Conservation (phyloP, 2,329 filamentous ascomycete species). For the Penicillium sp. region DNA sequence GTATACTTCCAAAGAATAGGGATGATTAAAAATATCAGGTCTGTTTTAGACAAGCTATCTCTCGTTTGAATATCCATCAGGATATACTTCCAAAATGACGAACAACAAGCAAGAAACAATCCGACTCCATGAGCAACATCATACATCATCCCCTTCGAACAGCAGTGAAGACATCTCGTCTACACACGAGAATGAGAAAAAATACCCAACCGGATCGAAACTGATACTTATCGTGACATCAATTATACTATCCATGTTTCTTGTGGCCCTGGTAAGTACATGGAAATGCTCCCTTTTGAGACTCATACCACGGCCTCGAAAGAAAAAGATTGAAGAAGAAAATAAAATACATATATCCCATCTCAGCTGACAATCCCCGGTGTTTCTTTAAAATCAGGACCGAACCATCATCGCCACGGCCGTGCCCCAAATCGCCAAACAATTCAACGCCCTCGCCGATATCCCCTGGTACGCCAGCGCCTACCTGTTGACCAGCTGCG, state of each 20-base stretch:
- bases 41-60: not conserved
- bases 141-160: not conserved
- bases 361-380: not conserved
- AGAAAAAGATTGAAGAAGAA: no score
- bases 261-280: conserved; percentile 10
- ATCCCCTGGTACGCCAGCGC: conserved; percentile 15
- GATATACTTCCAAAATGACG: not conserved
- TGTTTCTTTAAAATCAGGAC: conserved; percentile 2
- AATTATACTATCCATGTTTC: conserved; percentile 7
- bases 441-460: conserved; percentile 11
- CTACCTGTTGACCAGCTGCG: conserved; percentile 11
- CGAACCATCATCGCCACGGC: conserved; percentile 15
- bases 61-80: not conserved
- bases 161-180: not conserved
- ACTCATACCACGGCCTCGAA: no score
- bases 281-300: no score
- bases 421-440: conserved; percentile 8
- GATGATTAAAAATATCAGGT: no score
- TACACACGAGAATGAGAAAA: not conserved
- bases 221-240: not conserved
- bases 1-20: no score
- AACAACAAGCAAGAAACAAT: not conserved
- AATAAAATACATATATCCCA: no score
- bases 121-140: not conserved
- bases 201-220: not conserved